Evolutionary conservation across 495 filamentous ascomycete species (phyloP).

Genomic region (Niebla homalea): DNA sequence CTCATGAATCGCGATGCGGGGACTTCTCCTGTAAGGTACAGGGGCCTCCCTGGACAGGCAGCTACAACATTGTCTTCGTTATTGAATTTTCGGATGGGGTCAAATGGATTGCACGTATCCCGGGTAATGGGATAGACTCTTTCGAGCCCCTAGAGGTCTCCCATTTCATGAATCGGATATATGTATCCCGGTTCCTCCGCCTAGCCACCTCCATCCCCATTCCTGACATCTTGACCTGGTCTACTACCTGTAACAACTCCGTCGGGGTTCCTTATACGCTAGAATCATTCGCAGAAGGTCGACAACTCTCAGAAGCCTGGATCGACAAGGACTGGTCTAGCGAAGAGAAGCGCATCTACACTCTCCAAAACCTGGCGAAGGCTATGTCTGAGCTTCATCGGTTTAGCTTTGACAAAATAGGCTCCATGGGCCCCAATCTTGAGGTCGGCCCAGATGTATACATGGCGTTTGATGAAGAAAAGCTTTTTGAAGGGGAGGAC

Average conservation of each 20-base stretch:
- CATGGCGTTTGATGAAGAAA: not conserved
- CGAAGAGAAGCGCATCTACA: not conserved
- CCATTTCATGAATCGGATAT: slow-evolving; percentile 12
- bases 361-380: slow-evolving; percentile 1
- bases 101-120: slow-evolving; percentile 10
- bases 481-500: not conserved
- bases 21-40: not conserved
- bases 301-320: slow-evolving; percentile 19
- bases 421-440: not conserved
- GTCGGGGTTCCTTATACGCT: slow-evolving; percentile 1
- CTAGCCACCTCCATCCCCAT: slow-evolving; percentile 18
- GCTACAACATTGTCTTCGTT: not conserved
- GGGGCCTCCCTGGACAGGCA: not conserved
- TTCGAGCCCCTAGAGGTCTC: slow-evolving; percentile 5
- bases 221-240: slow-evolving; percentile 18
- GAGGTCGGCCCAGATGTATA: not conserved
- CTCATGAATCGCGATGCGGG: too few relatives aligned
- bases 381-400: slow-evolving; percentile 2
- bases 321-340: slow-evolving; percentile 7
- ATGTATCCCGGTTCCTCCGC: slow-evolving; percentile 14
- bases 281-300: slow-evolving; percentile 14
- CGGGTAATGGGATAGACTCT: slow-evolving; percentile 7
- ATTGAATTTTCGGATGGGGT: slow-evolving; percentile 4
- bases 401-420: not conserved
- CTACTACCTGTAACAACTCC: slow-evolving; percentile 5